These are phyloP conservation scores for Saccharomycopsis lassenensis DNA, from an alignment of 805 yeast species.

Conservation along the genomic window DNA sequence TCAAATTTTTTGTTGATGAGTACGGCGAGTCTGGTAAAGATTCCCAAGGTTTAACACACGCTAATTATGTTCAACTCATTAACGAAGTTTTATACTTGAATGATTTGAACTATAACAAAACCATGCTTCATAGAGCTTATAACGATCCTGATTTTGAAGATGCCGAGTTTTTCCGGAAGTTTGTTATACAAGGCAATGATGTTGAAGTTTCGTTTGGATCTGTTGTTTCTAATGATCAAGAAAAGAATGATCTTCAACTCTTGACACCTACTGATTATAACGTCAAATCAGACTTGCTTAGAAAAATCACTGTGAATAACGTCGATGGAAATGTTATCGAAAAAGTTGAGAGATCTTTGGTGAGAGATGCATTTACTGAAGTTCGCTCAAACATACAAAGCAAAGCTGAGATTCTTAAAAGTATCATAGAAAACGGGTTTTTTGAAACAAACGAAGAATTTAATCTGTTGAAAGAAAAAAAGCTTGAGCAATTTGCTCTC, in stretches of 20 bases:
- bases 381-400: constrained; percentile 24
- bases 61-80: constrained; percentile 7
- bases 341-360: constrained; percentile 35
- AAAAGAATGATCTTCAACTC: constrained; percentile 5
- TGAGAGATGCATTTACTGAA: constrained; percentile 32
- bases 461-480: constrained; percentile 30
- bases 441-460: constrained; percentile 24
- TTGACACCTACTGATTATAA: constrained; percentile 12
- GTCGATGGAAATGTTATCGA: constrained; percentile 26
- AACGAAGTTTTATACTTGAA: constrained; percentile 14
- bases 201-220: constrained; percentile 18
- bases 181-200: constrained; percentile 12
- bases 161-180: constrained; percentile 9
- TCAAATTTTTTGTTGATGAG: constrained; percentile 20
- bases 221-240: constrained; percentile 20
- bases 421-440: constrained; percentile 20
- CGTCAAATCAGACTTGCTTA: constrained; percentile 8
- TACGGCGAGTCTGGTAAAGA: constrained; percentile 10
- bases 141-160: constrained; percentile 8
- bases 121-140: constrained; percentile 9
- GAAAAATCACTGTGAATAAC: constrained; percentile 16
- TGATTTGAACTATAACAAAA: constrained; percentile 14
- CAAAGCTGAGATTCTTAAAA: constrained; percentile 24
- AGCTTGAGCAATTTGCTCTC: too few species aligned
- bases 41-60: constrained; percentile 7